phyloP scores from a whole-genome alignment of 495 filamentous ascomycete species.

The Aspergillus cavernicola region DNA sequence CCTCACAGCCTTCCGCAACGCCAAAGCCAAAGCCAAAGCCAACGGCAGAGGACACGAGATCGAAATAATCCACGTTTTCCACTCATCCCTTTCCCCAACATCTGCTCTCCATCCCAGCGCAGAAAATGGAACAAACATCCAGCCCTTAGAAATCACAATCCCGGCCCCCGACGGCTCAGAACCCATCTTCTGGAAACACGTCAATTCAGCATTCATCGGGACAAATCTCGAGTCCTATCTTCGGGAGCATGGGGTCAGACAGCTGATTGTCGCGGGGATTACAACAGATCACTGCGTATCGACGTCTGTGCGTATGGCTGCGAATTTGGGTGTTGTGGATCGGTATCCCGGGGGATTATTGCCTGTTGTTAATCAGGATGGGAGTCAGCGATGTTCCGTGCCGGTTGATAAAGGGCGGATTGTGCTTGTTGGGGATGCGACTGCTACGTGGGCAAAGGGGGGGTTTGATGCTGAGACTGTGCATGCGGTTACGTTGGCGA shows the following conservation, averaged over 20 bases:
- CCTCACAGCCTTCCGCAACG: constrained; percentile 38
- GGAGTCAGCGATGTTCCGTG: constrained; percentile 16
- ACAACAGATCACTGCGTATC: constrained; percentile 52
- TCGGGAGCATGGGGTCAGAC: constrained; percentile 28
- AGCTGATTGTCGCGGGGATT: constrained; percentile 41
- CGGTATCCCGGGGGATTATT: neutral
- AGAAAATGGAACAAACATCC: constrained; percentile 19
- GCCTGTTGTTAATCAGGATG: constrained; percentile 16
- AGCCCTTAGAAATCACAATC: constrained; percentile 34
- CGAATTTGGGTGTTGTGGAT: constrained; percentile 44
- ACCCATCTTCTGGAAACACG: constrained; percentile 41
- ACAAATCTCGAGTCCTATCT: constrained; percentile 40
- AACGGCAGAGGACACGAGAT: constrained; percentile 3
- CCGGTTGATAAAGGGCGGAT: constrained; percentile 34
- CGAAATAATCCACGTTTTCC: constrained; percentile 46
- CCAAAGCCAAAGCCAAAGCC: constrained; percentile 1
- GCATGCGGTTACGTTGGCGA: constrained; percentile 44
- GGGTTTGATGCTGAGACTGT: constrained; percentile 45
- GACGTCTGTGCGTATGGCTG: constrained; percentile 48
- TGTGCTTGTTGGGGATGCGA: constrained; percentile 45
- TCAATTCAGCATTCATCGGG: constrained; percentile 49
- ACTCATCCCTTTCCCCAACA: constrained; percentile 37
- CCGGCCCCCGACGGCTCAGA: constrained; percentile 41
- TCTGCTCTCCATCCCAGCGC: constrained; percentile 27
- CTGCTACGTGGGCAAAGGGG: constrained; percentile 44